Conservation (phyloP, 176 grass and related monocot species). For the Bothriochloa decipiens region DNA sequence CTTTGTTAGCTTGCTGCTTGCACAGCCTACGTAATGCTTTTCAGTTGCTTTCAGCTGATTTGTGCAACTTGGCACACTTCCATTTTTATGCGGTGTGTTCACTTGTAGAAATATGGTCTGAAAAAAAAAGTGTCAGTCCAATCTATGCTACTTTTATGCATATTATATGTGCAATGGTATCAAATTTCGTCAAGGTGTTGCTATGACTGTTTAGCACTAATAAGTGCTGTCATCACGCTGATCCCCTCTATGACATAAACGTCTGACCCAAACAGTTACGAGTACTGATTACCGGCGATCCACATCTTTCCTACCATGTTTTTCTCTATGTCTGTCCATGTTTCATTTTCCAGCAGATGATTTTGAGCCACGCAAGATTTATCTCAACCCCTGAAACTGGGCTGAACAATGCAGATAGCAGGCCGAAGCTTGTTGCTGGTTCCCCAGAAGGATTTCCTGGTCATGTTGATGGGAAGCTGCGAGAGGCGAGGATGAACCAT, state of each 20-base stretch:
- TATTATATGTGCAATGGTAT: not conserved
- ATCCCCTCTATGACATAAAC: not conserved
- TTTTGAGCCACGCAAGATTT: constrained; percentile 21
- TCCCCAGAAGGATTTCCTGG: constrained; percentile 85
- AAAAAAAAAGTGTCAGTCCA: not conserved
- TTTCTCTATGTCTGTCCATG: constrained; percentile 6
- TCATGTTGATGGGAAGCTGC: constrained; percentile 82
- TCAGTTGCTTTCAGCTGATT: constrained; percentile 32
- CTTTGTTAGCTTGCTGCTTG: constrained; percentile 47
- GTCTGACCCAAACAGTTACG: constrained; percentile 23
- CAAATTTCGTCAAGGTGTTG: constrained; percentile 16
- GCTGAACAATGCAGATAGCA: constrained; percentile 74
- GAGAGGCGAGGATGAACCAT: constrained; percentile 92
- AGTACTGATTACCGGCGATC: not conserved
- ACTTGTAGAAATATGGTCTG: constrained; percentile 10
- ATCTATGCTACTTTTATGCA: not conserved
- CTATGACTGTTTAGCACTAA: constrained; percentile 18
- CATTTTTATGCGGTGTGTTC: constrained; percentile 6
- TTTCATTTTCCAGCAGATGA: constrained; percentile 18
- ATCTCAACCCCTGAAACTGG: constrained; percentile 35
- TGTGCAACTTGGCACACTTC: not conserved
- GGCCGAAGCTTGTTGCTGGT: constrained; percentile 87
- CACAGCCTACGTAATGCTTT: not conserved
- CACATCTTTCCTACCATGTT: not conserved
- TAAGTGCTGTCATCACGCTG: not conserved